phyloP scores from a whole-genome alignment of 1,284 basidiomycete species.

The Puccinia hordei region DNA sequence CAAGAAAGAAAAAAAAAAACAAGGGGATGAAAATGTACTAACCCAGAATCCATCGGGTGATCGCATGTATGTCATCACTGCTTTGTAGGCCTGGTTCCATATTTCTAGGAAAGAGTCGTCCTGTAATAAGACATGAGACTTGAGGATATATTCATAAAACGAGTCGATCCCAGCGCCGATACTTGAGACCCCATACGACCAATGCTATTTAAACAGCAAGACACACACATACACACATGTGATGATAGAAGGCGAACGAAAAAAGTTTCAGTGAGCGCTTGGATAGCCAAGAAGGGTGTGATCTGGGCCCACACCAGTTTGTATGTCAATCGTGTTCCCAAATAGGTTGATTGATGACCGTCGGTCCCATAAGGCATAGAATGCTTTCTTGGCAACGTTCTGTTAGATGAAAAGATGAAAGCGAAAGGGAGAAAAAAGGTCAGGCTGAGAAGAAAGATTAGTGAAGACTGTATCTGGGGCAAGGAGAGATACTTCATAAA shows the following conservation, averaged over 20 bases:
- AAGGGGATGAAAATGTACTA: constrained; percentile 55
- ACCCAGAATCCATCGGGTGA: constrained; percentile 85
- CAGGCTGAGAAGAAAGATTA: no score
- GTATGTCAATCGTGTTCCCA: constrained; percentile 81
- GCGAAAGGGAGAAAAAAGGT: not conserved
- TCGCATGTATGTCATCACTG: constrained; percentile 81
- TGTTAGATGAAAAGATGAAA: constrained; percentile 40
- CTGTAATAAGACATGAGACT: constrained; percentile 66
- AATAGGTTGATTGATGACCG: constrained; percentile 77
- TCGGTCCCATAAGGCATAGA: constrained; percentile 88
- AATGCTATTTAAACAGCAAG: no score
- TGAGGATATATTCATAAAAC: constrained; percentile 86
- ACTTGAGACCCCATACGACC: constrained; percentile 64
- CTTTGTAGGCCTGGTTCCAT: constrained; percentile 81
- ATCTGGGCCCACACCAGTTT: constrained; percentile 68
- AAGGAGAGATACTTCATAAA: constrained; percentile 76
- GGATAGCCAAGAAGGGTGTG: constrained; percentile 59
- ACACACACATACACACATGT: constrained; percentile 61
- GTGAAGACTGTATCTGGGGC: not conserved
- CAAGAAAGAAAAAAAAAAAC: constrained; percentile 1
- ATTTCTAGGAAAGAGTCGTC: constrained; percentile 85
- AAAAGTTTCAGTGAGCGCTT: no score
- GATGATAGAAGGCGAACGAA: not conserved
- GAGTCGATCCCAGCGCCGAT: constrained; percentile 91
- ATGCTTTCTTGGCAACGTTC: constrained; percentile 66